Base-by-base conservation (phyloP, 108 stramenopile genomes). In the Skeletonema grethae region DNA sequence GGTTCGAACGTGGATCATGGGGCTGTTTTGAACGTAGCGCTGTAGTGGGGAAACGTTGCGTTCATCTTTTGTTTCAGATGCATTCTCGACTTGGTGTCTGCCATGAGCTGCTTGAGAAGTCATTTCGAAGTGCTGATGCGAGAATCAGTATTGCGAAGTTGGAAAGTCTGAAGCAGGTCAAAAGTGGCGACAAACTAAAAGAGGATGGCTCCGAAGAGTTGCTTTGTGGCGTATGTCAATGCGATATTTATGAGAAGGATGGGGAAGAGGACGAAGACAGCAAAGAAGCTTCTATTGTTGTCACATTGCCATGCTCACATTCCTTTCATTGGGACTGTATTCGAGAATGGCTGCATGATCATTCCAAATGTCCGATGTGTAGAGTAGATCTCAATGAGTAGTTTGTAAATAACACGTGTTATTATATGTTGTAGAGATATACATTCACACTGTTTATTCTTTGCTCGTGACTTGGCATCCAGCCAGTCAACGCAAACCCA, bases 1-100 rank as follows among this genome's bases (percentile, higher is more conserved):
- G 79, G 79, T 80, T 80, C 35, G 79, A 80, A 62, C 43, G 67
- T 38, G 79, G 79, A 22, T 73, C 72, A 9, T 80, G 79, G 79
- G 63, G 72, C 15, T 80, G 79, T 43, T 73, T 80, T 30, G 61
- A 73, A 28, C 63, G 72, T 45, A 80, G 72, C 53, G 79, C 79
- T 29, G 72, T 80, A 5, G 79, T 80, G 4, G 79, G 79, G 15
- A 73, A 61, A 56, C 72, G 67, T 7, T 80, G 79, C 55, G 72
- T 80, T 18, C 59, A 73, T 34, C 67, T 73, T 4, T 48, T 80
- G 63, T 80, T 80, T 39, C 72, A 63, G 35, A 80, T 80, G 72
- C 79, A 80, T 64, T 80, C 79, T 0, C 63, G 79, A 63, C 79
- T 80, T 25, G 79, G 73, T 8, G 29, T 61, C 8, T 73, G 69